These are phyloP conservation scores for Arthrocladium fulminans DNA, from an alignment of 2,329 filamentous ascomycete genomes.

Conservation along the genomic window DNA sequence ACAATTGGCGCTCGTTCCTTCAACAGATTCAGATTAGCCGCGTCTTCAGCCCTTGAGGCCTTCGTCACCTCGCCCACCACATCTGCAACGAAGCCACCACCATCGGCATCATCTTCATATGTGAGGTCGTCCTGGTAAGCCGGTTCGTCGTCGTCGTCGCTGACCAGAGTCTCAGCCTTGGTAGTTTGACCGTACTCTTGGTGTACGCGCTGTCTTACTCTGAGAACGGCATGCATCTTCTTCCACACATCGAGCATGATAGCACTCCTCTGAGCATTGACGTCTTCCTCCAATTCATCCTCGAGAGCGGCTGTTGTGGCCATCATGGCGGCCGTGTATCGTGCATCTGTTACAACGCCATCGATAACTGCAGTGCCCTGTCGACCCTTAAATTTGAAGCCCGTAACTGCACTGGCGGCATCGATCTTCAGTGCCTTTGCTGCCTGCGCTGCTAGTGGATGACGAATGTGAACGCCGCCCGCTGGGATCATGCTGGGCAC, in stretches of 20 bases:
- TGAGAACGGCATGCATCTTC: conserved; percentile 52
- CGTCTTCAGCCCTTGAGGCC: conserved; percentile 1
- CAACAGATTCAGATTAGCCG: neutral
- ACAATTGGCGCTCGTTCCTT: conserved; percentile 5
- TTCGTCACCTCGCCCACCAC: conserved; percentile 19
- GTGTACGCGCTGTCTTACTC: conserved; percentile 65
- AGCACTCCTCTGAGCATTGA: conserved; percentile 45
- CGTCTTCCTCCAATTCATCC: conserved; percentile 55
- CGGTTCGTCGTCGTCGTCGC: conserved; percentile 22
- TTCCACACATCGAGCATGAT: conserved; percentile 50
- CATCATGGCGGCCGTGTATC: conserved; percentile 62
- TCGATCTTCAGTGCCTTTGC: conserved; percentile 63
- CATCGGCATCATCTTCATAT: conserved; percentile 24
- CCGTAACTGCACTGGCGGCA: conserved; percentile 80
- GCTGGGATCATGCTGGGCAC: conserved; percentile 55
- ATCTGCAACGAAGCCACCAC: conserved; percentile 34
- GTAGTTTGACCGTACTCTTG: conserved; percentile 34
- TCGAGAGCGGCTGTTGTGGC: conserved; percentile 60
- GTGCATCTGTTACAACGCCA: conserved; percentile 66
- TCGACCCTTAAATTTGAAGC: conserved; percentile 78
- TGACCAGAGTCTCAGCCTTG: neutral
- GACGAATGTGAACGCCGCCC: conserved; percentile 50
- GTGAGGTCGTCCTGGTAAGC: conserved; percentile 29
- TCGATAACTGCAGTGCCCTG: conserved; percentile 75
- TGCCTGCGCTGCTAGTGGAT: conserved; percentile 48